Percentiles rank a stretch among this genome's conserved stretches.
Evolutionary conservation across 1,284 basidiomycete species (phyloP).

Genomic region (Pseudozyma pruni): DNA sequence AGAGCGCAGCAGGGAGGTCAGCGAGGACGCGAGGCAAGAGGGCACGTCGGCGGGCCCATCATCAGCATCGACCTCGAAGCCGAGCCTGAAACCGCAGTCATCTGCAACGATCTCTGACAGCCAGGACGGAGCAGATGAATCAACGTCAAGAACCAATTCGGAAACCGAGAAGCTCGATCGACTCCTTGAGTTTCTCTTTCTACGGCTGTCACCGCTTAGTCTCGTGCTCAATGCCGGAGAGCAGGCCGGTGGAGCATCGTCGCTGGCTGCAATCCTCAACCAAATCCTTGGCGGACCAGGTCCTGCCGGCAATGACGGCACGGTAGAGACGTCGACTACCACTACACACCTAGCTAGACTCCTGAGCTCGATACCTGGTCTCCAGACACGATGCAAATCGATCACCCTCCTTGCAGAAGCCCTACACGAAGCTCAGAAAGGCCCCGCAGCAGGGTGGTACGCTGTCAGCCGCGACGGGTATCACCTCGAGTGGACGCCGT

Average conservation of each 20-base stretch:
- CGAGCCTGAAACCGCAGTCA: no score
- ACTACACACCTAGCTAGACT: constrained; percentile 21
- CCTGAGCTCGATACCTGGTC: constrained; percentile 8
- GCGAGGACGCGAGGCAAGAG: no score
- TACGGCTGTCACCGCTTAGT: constrained; percentile 13
- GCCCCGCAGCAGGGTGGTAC: constrained; percentile 11
- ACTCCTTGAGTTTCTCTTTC: constrained; percentile 20
- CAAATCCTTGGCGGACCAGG: no score
- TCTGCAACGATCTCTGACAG: no score
- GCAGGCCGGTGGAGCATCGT: neutral
- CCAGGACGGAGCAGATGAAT: neutral
- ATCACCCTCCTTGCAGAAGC: constrained; percentile 23
- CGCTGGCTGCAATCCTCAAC: no score
- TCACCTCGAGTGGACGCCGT: constrained; percentile 6
- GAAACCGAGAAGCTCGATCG: constrained; percentile 29
- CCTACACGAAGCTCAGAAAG: neutral
- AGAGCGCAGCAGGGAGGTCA: no score
- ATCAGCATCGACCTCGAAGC: neutral
- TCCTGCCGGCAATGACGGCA: no score
- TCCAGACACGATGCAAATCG: constrained; percentile 27
- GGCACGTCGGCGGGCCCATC: neutral
- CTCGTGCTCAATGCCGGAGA: neutral
- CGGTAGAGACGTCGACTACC: neutral
- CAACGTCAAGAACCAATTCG: neutral
- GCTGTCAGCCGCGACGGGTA: constrained; percentile 1